Conservation (phyloP, 805 yeast genomes). For the Starmera pachycereana region DNA sequence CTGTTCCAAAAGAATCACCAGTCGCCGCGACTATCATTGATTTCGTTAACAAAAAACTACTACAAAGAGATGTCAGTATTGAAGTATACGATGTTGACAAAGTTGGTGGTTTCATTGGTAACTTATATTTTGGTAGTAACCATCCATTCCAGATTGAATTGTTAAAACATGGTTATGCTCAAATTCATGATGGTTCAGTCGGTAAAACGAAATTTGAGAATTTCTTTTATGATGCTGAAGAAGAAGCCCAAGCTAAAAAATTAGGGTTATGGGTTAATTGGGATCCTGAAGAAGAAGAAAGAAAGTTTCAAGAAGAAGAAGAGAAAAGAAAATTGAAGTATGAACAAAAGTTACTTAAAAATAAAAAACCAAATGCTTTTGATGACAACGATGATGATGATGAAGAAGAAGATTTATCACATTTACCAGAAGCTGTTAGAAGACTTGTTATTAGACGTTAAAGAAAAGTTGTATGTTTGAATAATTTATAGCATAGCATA, state of each 20-base stretch:
- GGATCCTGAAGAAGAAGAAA: conserved; percentile 32
- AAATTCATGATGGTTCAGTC: conserved; percentile 57
- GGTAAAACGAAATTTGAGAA: conserved; percentile 42
- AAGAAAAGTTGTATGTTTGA: too few species aligned
- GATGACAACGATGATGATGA: conserved; percentile 16
- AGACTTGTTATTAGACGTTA: conserved; percentile 12
- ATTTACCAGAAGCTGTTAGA: conserved; percentile 19
- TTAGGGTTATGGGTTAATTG: conserved; percentile 63
- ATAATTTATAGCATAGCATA: too few species aligned
- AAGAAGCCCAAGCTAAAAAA: conserved; percentile 40
- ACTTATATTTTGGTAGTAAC: conserved; percentile 40
- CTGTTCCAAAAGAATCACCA: conserved; percentile 25
- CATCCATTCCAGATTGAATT: conserved; percentile 49
- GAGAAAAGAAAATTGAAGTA: conserved; percentile 17
- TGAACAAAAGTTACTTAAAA: conserved; percentile 14
- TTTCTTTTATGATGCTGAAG: conserved; percentile 53
- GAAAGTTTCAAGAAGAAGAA: conserved; percentile 15
- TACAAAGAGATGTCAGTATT: conserved; percentile 67
- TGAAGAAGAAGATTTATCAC: conserved; percentile 14
- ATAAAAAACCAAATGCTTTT: conserved; percentile 14
- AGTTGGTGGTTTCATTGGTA: conserved; percentile 74
- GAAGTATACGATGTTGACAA: conserved; percentile 64
- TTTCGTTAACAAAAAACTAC: conserved; percentile 40
- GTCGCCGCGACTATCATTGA: conserved; percentile 41
- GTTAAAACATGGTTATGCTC: conserved; percentile 52